phyloP scores from a whole-genome alignment of 129 eudicot genomes.

The Artemisia argyi region DNA sequence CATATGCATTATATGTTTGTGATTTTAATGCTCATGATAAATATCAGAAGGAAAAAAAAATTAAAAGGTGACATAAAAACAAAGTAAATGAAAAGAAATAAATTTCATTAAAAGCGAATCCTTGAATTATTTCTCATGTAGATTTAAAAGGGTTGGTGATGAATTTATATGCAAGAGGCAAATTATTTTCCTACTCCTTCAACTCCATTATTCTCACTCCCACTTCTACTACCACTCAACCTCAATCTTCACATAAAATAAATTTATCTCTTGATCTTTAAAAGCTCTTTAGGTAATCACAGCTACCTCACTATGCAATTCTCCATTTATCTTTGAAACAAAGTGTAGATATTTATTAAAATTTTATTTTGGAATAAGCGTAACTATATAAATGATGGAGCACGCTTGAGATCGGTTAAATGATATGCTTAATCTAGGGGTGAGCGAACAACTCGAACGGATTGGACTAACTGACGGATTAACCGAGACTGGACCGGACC shows the following conservation, averaged over 20 bases:
- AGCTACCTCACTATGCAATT: constrained; percentile 17
- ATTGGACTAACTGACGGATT: too few species aligned
- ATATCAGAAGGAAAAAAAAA: too few species aligned
- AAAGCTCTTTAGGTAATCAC: constrained; percentile 17
- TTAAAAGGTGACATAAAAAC: background rate
- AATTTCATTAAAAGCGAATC: constrained; percentile 21
- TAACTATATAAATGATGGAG: too few species aligned
- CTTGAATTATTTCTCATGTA: constrained; percentile 17
- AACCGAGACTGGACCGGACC: too few species aligned
- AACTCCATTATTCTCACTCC: constrained; percentile 30
- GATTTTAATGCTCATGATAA: too few species aligned
- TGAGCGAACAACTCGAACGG: too few species aligned
- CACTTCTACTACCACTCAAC: constrained; percentile 19
- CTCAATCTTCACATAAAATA: constrained; percentile 10
- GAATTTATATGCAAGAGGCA: constrained; percentile 20
- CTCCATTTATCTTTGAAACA: too few species aligned
- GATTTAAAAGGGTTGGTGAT: constrained; percentile 27
- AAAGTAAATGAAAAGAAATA: background rate
- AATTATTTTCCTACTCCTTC: constrained; percentile 39
- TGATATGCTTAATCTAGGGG: too few species aligned
- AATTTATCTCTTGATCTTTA: background rate
- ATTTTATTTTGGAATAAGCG: too few species aligned
- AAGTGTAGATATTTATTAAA: too few species aligned
- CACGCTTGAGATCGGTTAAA: too few species aligned
- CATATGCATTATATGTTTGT: too few species aligned